Base-by-base conservation (phyloP, 768 basidiomycete genomes). In the Russula sp. region DNA sequence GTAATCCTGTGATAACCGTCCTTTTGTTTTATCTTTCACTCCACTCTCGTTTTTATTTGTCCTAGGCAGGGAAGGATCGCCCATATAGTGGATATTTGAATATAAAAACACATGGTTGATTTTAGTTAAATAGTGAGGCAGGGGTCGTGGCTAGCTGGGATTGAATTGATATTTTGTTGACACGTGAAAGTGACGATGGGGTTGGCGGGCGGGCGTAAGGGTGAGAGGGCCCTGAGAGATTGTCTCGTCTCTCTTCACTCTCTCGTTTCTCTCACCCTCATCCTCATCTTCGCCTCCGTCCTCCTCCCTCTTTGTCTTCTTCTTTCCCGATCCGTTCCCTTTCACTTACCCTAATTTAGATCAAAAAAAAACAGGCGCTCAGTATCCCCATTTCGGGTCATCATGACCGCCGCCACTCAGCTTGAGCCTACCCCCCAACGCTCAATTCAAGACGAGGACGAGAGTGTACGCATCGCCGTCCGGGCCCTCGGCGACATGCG, bases 401-500 rank as follows among this genome's bases (percentile, higher is more conserved):
- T 48, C 32, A 63, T 63, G 57, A n/a, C 45, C n/a, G n/a, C 45
- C 66, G 57, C 68, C 68, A 40, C 56, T 27, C 44, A 14, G 13
- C 32, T 14, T 13, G 54, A 39, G 3, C 48, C 55, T 35, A 27
- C 44, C 13, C 18, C 45, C 20, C 48, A 45, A 48, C 65, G 61
- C 55, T 65, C 70, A 2, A 75, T 82, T 68, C 79, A 80, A 55
- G 77, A 78, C 69, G 81, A 88, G 61, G 89, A 90, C 66, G 89
- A 90, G 73, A 85, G 83, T 68, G 88, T 91, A 0, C 81, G 84
- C 56, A 92, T 91, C 71, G 91, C 91, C 22, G 84, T 89, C 13
- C 75, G 80, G 42, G 91, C 89, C 0, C 78, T 93, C 16, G 89
- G 81, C 32, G 87, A 89, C 69, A 91, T 92, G 91, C 79, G 87